Percentiles rank a stretch among this genome's conserved stretches.
Conservation (phyloP, 2,329 filamentous ascomycete species). For the Karstenula rhodostoma region DNA sequence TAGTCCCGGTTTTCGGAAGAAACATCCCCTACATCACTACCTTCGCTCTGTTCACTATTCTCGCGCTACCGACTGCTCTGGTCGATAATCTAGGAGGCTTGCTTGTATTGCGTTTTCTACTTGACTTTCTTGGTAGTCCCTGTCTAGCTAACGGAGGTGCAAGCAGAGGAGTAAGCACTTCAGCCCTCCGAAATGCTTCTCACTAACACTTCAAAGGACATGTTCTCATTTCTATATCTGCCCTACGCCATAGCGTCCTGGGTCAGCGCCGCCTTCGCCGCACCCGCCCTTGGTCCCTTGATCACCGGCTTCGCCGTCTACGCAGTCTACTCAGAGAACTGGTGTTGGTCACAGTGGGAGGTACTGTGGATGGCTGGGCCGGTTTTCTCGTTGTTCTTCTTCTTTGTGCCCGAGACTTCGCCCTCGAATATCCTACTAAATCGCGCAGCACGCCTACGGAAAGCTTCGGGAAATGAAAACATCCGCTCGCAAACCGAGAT, state of each 20-base stretch:
- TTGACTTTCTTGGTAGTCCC: constrained; percentile 64
- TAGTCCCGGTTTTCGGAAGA: constrained; percentile 57
- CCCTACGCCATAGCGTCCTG: constrained; percentile 68
- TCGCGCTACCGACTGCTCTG: constrained; percentile 59
- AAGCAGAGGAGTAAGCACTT: constrained; percentile 42
- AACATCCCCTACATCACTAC: constrained; percentile 60
- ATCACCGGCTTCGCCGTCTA: constrained; percentile 62
- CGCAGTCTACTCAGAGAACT: constrained; percentile 43
- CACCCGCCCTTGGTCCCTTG: constrained; percentile 67
- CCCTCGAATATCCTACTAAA: constrained; percentile 67
- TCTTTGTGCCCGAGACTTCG: constrained; percentile 71
- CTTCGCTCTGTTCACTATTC: constrained; percentile 58
- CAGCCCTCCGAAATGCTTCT: neutral
- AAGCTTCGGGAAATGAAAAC: constrained; percentile 63
- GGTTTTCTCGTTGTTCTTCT: constrained; percentile 67
- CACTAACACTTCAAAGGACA: constrained; percentile 36
- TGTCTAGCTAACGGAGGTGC: constrained; percentile 67
- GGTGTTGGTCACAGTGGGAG: constrained; percentile 72
- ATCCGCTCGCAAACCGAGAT: constrained; percentile 72
- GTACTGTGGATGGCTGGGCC: constrained; percentile 69
- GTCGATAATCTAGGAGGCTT: constrained; percentile 62
- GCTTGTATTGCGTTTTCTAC: constrained; percentile 61
- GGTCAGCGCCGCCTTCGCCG: constrained; percentile 61
- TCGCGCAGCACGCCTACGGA: constrained; percentile 68
- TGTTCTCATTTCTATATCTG: constrained; percentile 62